Evolutionary conservation across 2,329 filamentous ascomycete genomes (phyloP).

Genomic region (Hypoxylon rubiginosum): DNA sequence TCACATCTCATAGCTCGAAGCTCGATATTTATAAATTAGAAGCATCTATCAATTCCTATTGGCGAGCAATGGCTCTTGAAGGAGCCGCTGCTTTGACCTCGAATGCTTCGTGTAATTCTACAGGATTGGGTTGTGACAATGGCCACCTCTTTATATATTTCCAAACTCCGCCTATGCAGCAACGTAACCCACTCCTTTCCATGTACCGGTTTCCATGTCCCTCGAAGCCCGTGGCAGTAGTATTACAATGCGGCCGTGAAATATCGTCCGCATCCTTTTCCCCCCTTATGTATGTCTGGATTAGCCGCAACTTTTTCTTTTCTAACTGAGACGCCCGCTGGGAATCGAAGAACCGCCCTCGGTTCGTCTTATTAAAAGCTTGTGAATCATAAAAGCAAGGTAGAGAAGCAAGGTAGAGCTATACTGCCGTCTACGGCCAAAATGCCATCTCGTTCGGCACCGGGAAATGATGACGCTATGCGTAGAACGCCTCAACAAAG

Average conservation of each 20-base stretch:
- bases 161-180: slow-evolving; percentile 43
- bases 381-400: slow-evolving; percentile 32
- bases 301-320: slow-evolving; percentile 4
- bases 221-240: slow-evolving; percentile 6
- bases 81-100: slow-evolving; percentile 2
- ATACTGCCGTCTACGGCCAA: slow-evolving; percentile 3
- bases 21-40: slow-evolving; percentile 1
- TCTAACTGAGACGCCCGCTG: slow-evolving; percentile 1
- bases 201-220: slow-evolving; percentile 20
- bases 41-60: slow-evolving; percentile 19
- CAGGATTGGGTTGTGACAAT: slow-evolving; percentile 17
- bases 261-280: slow-evolving; percentile 10
- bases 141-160: slow-evolving; percentile 33
- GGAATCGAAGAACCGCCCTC: slow-evolving; percentile 19
- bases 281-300: slow-evolving; percentile 15
- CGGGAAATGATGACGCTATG: slow-evolving; percentile 49
- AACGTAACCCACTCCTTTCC: slow-evolving; percentile 7
- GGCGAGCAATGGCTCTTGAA: slow-evolving; percentile 3
- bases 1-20: background rate
- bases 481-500: slow-evolving; percentile 81
- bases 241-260: slow-evolving; percentile 32
- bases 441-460: background rate
- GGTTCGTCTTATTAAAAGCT: slow-evolving; percentile 23
- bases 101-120: slow-evolving; percentile 17
- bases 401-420: background rate